Percentiles rank a stretch among this genome's conserved stretches.
Evolutionary conservation across 305 asterid species (phyloP).

Genomic region (Fraxinus greggii): DNA sequence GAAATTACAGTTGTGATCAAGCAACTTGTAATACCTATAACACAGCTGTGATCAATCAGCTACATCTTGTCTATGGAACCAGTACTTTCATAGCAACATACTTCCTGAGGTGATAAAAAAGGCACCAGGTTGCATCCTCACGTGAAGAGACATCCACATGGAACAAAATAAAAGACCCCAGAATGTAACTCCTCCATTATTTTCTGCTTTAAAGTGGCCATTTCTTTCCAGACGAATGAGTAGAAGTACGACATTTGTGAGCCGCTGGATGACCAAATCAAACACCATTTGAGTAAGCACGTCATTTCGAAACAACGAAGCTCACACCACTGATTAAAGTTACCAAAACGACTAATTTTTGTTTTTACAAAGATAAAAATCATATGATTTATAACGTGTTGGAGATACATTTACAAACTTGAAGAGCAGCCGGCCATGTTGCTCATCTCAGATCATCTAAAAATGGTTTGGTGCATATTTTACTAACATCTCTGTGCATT

Average conservation of each 20-base stretch:
- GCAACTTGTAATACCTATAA: constrained; percentile 29
- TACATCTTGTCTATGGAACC: constrained; percentile 47
- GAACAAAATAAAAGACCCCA: constrained; percentile 82
- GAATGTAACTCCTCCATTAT: constrained; percentile 51
- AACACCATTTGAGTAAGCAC: constrained; percentile 10
- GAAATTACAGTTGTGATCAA: background rate
- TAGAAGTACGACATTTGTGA: constrained; percentile 85
- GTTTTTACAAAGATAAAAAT: no score
- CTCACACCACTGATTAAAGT: background rate
- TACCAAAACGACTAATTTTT: constrained; percentile 3
- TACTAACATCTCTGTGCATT: background rate
- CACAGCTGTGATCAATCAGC: constrained; percentile 33
- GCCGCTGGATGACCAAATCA: constrained; percentile 48
- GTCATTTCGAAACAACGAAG: background rate
- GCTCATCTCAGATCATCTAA: background rate
- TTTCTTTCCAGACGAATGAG: constrained; percentile 68
- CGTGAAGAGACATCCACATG: constrained; percentile 41
- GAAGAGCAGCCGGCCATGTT: background rate
- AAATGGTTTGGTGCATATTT: background rate
- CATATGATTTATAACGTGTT: background rate
- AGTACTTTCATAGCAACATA: constrained; percentile 72
- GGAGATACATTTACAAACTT: background rate
- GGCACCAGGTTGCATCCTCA: constrained; percentile 65
- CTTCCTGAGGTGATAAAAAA: constrained; percentile 65
- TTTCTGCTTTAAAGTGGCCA: constrained; percentile 56